Evolutionary conservation across 164 flowering plant genomes (phyloP), one percentile per base, ranked within the genome.

Genomic region (Annona cherimola): DNA sequence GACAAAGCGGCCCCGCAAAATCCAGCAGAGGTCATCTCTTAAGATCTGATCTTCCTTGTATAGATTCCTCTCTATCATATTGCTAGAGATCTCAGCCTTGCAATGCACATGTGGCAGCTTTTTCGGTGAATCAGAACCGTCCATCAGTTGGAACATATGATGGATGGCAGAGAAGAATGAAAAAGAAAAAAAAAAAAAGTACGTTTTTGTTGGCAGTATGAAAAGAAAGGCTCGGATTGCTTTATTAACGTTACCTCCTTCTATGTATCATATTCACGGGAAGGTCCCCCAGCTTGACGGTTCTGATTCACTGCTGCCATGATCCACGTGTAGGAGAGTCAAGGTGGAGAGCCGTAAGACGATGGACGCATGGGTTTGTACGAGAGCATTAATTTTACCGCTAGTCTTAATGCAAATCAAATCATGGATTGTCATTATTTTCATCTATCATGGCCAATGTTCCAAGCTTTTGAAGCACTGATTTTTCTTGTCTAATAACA

Each of bases 11-110:
- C 59, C 59, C 61, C 59, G 14, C 70, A 68, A 46, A 59, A 68
- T 68, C 70, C 70, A 68, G 35, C 70, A 46, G 54, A 20, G 70
- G 70, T 68, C 8, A 50, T 50, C 54, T 65, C 35, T 66, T 11
- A 4, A 66, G 8, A 66, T n/a, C 69, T 12, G 43, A 43, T 44
- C 18, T 43, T 16, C 14, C 14, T 50, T 45, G 9, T 6, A 1
- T 50, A 50, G 57, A 50, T 9, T 9, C 57, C 9, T 50, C 57
- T 50, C 57, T 16, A 50, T 50, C 14, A 3, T 8, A 50, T 50
- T 2, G 14, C 9, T 16, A 0, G 9, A 50, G 11, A 50, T 7
- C 57, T 16, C 9, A 5, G 9, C 57, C 57, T 50, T 7, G 9
- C 14, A 50, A 11, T 50, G 18, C 57, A 50, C 9, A 8, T 50